phyloP scores from a whole-genome alignment of 75 land plant species.

The Pseudotsuga menziesii region DNA sequence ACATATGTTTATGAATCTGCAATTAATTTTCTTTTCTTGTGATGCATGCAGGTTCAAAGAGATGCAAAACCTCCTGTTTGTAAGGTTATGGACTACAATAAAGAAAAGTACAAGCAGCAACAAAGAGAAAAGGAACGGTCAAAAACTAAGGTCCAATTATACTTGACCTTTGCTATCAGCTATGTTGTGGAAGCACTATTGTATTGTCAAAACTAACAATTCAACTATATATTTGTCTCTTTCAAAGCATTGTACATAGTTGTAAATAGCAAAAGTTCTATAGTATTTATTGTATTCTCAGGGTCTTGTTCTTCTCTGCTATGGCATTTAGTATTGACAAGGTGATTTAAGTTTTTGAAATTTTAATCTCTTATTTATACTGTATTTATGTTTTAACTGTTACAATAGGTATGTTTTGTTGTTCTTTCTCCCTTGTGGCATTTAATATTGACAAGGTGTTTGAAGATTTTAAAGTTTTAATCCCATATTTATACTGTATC shows the following conservation, averaged over 20 bases:
- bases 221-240: too few relatives aligned
- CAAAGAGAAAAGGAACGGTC: slow-evolving; percentile 40
- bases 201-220: neutral
- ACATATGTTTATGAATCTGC: neutral
- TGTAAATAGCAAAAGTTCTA: neutral
- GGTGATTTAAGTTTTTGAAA: too few relatives aligned
- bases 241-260: neutral
- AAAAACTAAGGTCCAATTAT: slow-evolving; percentile 43
- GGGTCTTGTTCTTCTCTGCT: neutral
- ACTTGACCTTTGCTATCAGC: neutral
- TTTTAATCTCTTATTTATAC: too few relatives aligned
- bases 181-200: neutral
- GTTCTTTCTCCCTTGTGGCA: neutral
- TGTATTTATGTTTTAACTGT: too few relatives aligned
- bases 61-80: slow-evolving; percentile 61
- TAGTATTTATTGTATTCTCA: slow-evolving; percentile 3
- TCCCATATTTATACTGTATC: too few relatives aligned
- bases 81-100: slow-evolving; percentile 60
- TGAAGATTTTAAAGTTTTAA: neutral
- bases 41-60: slow-evolving; percentile 38
- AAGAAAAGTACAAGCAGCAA: slow-evolving; percentile 42
- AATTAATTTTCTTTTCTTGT: neutral
- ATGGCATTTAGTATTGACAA: neutral
- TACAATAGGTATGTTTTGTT: too few relatives aligned
- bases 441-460: neutral